Evolutionary conservation across 2,329 filamentous ascomycete species (phyloP).

Genomic region (Trichoderma endophyticum): DNA sequence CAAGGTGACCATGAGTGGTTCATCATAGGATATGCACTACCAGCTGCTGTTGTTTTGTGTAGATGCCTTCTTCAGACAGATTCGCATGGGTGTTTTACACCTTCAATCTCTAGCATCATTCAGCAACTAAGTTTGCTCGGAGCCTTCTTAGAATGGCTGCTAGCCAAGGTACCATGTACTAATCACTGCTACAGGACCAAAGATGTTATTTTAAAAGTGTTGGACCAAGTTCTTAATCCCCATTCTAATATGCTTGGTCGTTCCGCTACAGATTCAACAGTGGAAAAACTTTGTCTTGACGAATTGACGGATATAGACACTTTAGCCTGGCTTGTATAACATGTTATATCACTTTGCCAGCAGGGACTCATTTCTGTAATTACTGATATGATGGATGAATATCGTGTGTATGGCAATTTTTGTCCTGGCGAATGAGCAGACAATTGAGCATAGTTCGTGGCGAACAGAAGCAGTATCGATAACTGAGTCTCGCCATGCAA

Average conservation of each 20-base stretch:
- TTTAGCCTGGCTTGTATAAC: neutral
- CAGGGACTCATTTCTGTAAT: neutral
- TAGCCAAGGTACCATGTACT: neutral
- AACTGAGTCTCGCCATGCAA: no score
- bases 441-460: no score
- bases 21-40: neutral
- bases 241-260: neutral
- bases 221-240: neutral
- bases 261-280: neutral
- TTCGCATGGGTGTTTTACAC: neutral
- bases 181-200: neutral
- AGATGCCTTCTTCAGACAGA: neutral
- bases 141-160: neutral
- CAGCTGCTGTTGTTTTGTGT: neutral
- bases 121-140: neutral
- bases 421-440: no score
- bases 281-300: neutral
- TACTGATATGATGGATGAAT: neutral
- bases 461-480: no score
- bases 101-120: neutral
- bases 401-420: neutral
- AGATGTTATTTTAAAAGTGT: neutral
- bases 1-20: constrained; percentile 1
- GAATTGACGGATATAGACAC: neutral
- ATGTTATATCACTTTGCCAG: neutral